A percentile compares a stretch with the other conserved stretches of the same genome.
Conservation (phyloP, 805 yeast genomes). For the Myxozyma udenii region DNA sequence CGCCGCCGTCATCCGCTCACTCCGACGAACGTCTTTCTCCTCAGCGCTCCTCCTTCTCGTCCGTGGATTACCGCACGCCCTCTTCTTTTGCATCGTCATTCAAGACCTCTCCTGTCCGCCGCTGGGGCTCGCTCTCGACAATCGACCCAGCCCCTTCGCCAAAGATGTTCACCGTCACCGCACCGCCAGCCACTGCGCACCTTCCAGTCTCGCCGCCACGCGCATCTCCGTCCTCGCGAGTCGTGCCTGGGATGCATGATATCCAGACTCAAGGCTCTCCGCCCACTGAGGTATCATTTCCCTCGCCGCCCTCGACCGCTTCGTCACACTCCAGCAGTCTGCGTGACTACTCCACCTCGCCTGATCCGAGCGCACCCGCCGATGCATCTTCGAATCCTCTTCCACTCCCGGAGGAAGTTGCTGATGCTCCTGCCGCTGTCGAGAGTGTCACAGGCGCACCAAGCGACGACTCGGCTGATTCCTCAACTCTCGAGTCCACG, state of each 20-base stretch:
- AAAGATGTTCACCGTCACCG: too few species aligned
- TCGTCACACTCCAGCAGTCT: too few species aligned
- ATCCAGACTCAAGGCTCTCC: not conserved
- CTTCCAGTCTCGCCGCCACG: not conserved
- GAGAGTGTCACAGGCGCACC: not conserved
- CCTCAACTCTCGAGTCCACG: not conserved
- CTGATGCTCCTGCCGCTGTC: not conserved
- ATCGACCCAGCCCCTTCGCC: not conserved
- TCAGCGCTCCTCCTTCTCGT: not conserved
- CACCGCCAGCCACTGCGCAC: not conserved
- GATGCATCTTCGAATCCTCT: not conserved
- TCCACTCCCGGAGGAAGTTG: not conserved
- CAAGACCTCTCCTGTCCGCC: not conserved
- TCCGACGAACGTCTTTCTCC: not conserved
- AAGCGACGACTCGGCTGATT: not conserved
- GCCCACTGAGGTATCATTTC: not conserved
- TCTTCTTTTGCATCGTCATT: slow-evolving; percentile 9
- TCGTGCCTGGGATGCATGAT: not conserved
- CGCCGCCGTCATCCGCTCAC: slow-evolving; percentile 5
- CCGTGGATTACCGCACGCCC: not conserved
- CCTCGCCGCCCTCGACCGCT: not conserved
- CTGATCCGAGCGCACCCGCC: not conserved
- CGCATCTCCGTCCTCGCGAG: not conserved
- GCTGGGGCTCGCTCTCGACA: not conserved
- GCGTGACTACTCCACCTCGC: too few species aligned